Percentiles rank a stretch among this genome's conserved stretches.
These are phyloP conservation scores for Magnaporthiopsis poae DNA, from an alignment of 2,329 filamentous ascomycete genomes.

Conservation along the genomic window DNA sequence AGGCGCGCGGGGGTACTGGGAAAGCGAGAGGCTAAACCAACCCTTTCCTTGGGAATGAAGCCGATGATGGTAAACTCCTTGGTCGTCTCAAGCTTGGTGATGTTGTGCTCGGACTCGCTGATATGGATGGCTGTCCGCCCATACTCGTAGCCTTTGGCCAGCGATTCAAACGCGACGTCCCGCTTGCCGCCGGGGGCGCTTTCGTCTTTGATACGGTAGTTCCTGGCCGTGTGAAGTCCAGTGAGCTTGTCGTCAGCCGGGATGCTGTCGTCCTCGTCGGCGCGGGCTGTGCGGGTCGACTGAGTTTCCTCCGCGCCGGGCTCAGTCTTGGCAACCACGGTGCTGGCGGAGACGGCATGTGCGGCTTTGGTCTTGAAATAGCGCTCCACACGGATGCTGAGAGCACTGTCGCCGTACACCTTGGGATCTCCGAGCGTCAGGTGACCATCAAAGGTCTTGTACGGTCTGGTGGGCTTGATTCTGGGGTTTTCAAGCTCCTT, in stretches of 20 bases:
- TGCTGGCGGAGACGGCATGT: slow-evolving; percentile 63
- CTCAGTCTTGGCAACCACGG: slow-evolving; percentile 54
- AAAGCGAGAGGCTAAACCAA: slow-evolving; percentile 25
- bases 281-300: slow-evolving; percentile 37
- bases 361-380: slow-evolving; percentile 80
- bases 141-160: slow-evolving; percentile 92
- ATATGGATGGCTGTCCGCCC: slow-evolving; percentile 87
- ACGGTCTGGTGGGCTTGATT: slow-evolving; percentile 65
- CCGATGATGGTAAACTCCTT: slow-evolving; percentile 74
- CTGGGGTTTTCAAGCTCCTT: slow-evolving; percentile 68
- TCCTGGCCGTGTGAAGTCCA: slow-evolving; percentile 64
- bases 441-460: slow-evolving; percentile 67
- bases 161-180: slow-evolving; percentile 69
- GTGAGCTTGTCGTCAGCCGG: slow-evolving; percentile 39
- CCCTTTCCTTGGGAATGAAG: slow-evolving; percentile 66
- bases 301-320: slow-evolving; percentile 34
- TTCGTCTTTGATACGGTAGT: slow-evolving; percentile 72
- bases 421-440: slow-evolving; percentile 70
- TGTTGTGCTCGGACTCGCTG: slow-evolving; percentile 71
- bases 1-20: neutral
- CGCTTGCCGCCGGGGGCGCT: slow-evolving; percentile 66
- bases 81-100: slow-evolving; percentile 74
- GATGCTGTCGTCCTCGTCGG: slow-evolving; percentile 8
- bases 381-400: slow-evolving; percentile 78
- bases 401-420: slow-evolving; percentile 57